Base-by-base conservation (phyloP, 1,284 basidiomycete genomes). In the Ganoderma leucocontextum region DNA sequence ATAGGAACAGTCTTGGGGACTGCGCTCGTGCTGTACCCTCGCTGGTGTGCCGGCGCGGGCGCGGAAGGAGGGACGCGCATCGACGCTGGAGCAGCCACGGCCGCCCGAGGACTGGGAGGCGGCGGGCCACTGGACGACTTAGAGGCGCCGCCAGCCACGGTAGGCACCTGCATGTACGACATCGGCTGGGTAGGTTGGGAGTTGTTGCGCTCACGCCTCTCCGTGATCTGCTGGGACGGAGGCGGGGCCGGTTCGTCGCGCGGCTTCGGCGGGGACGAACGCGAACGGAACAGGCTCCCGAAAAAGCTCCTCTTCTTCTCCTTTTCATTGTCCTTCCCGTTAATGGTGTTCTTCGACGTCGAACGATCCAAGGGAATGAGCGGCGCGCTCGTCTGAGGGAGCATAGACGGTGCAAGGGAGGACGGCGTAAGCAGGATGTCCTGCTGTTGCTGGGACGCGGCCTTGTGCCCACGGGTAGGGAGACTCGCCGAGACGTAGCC, bases 231-330 rank as follows among this genome's bases (percentile, higher is more conserved):
- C 4, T 72, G 62, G 6, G 77, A 59, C 36, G 75, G 78, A 70
- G 74, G 76, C 67, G 77, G 39, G 10, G 67, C 38, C 6, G 62
- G 13, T 13, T 57, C 60, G 33, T 65, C 75, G 47, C 76, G 71
- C 47, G 71, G 75, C 71, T 80, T 81, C 41, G 76, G 76, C 9
- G 80, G 75, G 5, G 78, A 78, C 2, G 80, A 81, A 36, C 75
- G 77, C 0, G 82, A 82, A 12, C 81, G 79, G 72, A 82, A 82
- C 33, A 82, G 70, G 22, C 77, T 76, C 44, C 82, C 76, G n/a
- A 77, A 75, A 58, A 81, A 78, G 49, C 82, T 74, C 17, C 80
- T 71, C 64, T 72, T 78, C 74, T 81, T 82, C 61, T 79, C 79
- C 64, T 75, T 75, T 17, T 75, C 72, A 62, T 75, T 75, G 12